These are phyloP conservation scores for Cercospora canescens DNA, from an alignment of 2,329 filamentous ascomycete genomes.

Conservation along the genomic window DNA sequence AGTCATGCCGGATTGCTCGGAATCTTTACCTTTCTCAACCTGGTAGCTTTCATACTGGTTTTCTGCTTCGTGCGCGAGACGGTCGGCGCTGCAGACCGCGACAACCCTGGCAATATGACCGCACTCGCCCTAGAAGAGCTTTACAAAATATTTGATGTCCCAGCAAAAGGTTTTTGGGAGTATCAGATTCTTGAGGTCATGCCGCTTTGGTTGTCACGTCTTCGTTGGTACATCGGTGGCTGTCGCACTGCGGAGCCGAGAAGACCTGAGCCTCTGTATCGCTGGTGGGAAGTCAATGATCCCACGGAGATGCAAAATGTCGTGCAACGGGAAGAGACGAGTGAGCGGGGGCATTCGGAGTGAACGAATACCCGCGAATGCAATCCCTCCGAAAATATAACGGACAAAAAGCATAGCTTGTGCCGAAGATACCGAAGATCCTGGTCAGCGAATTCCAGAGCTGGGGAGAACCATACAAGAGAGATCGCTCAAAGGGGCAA, in stretches of 20 bases:
- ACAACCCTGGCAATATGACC: slow-evolving; percentile 23
- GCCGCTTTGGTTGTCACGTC: not conserved
- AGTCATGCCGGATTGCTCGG: slow-evolving; percentile 29
- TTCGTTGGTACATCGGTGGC: not conserved
- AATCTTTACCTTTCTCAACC: slow-evolving; percentile 34
- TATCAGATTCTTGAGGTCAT: not conserved
- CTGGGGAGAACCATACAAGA: too few species aligned
- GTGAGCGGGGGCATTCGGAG: not conserved
- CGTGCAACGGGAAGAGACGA: not conserved
- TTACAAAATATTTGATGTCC: slow-evolving; percentile 34
- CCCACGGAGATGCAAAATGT: not conserved
- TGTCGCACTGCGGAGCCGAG: not conserved
- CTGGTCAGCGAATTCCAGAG: too few species aligned
- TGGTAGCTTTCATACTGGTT: slow-evolving; percentile 33
- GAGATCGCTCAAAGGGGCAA: too few species aligned
- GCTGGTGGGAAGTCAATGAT: not conserved
- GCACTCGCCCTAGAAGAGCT: slow-evolving; percentile 34
- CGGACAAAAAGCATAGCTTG: too few species aligned
- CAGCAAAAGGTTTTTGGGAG: not conserved
- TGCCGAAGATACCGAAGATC: too few species aligned
- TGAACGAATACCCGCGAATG: not conserved
- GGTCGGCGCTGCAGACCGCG: slow-evolving; percentile 26
- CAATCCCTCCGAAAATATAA: too few species aligned
- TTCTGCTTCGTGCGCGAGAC: slow-evolving; percentile 37
- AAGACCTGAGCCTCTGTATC: not conserved